A percentile compares a stretch with the other conserved stretches of the same genome.
Conservation (phyloP, 768 basidiomycete species). For the Boletus patriciae region DNA sequence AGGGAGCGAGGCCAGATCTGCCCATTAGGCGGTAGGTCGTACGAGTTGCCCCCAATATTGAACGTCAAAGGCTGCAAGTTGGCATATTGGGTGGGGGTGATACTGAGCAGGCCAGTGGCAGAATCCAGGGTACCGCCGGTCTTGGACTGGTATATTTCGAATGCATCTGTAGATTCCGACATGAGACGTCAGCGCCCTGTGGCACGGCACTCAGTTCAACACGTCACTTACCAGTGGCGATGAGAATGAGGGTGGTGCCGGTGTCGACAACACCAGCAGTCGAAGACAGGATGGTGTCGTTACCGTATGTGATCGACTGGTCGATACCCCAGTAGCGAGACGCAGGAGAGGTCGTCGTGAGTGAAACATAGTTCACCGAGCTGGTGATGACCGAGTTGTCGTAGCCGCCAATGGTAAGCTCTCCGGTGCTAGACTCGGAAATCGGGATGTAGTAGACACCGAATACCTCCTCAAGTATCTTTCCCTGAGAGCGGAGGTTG, state of each 20-base stretch:
- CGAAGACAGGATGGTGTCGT: background rate
- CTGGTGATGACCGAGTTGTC: slow-evolving; percentile 11
- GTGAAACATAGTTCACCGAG: slow-evolving; percentile 19
- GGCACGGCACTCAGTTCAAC: background rate
- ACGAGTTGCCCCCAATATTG: slow-evolving; percentile 25
- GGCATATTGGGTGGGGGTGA: slow-evolving; percentile 23
- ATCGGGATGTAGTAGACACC: slow-evolving; percentile 34
- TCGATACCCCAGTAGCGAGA: slow-evolving; percentile 25
- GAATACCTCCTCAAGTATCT: slow-evolving; percentile 28
- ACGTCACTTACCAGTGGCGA: slow-evolving; percentile 22
- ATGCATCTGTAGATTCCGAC: slow-evolving; percentile 19
- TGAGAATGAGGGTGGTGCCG: slow-evolving; percentile 29
- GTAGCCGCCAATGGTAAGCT: slow-evolving; percentile 29
- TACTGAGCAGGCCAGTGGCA: slow-evolving; percentile 24
- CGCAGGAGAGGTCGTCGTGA: slow-evolving; percentile 27
- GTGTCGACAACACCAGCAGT: slow-evolving; percentile 26
- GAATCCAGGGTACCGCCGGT: slow-evolving; percentile 29
- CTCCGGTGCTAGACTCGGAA: slow-evolving; percentile 13
- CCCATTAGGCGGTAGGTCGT: slow-evolving; percentile 43
- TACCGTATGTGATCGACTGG: background rate
- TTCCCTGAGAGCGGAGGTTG: slow-evolving; percentile 31
- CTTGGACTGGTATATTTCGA: slow-evolving; percentile 11
- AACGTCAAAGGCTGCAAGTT: slow-evolving; percentile 27
- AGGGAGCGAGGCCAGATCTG: slow-evolving; percentile 45
- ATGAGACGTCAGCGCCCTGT: background rate